Evolutionary conservation across 352 stramenopile species (phyloP), one percentile per base, ranked within the genome.

Genomic region (Peronospora tabacina): DNA sequence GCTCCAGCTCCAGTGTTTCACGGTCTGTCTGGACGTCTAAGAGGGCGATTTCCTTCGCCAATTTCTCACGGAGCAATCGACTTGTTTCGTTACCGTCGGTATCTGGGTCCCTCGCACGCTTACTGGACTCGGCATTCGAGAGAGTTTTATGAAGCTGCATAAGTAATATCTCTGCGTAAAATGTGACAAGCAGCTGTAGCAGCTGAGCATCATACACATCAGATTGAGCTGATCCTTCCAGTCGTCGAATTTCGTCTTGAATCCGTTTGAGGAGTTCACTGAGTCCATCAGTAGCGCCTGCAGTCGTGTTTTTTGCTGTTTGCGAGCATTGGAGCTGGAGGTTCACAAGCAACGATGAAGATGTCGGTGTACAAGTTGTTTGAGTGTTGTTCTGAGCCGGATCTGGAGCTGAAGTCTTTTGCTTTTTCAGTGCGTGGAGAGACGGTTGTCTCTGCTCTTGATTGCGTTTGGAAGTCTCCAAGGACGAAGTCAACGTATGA

Each of bases 1-100:
- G 60, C 34, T 72, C 46, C 13, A 73, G 41, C 49, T 80, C 66
- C n/a, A 69, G 24, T 61, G 30, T 43, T 45, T 66, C 61, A 3
- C 61, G 52, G 33, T 60, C 44, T 6, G 48, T 51, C 34, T 70
- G 61, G 19, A 66, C 35, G 16, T 66, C 56, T 17, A 70, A 11
- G 8, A 76, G 37, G 0, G 45, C 35, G 22, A 72, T 60, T 41
- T 66, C 59, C 26, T 61, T 66, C 3, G 10, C 34, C 44, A 70
- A 19, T 40, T 56, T 60, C 24, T 63, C 29, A 3, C 52, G 56
- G 7, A 63, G 44, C 8, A 66, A 49, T 34, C 29, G 28, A 16
- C 24, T 47, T 2, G 30, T 72, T 49, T 55, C 51, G 19, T 42
- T 54, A 7, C 38, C 19, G 10, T 48, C 53, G 2, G 33, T 36